These are phyloP conservation scores for Pseudogymnoascus sp. DNA, from an alignment of 2,329 filamentous ascomycete genomes.

Conservation along the genomic window DNA sequence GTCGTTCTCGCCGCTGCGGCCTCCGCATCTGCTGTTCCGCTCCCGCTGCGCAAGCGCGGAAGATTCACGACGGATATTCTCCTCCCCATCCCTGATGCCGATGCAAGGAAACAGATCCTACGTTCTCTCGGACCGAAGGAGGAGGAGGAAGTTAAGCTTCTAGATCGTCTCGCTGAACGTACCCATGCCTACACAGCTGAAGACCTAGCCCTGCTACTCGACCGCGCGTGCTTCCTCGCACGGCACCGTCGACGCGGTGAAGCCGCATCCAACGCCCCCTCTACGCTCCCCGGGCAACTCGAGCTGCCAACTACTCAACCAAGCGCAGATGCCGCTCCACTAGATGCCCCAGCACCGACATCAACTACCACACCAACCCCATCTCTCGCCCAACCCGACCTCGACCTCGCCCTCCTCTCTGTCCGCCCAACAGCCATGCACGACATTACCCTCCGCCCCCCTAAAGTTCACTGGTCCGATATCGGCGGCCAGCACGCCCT, in stretches of 20 bases:
- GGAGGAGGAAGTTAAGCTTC: constrained; percentile 34
- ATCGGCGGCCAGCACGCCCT: constrained; percentile 78
- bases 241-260: constrained; percentile 19
- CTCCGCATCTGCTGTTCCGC: constrained; percentile 63
- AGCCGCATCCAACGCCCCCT: background rate
- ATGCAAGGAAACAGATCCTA: constrained; percentile 66
- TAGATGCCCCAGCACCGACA: background rate
- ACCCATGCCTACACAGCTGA: constrained; percentile 83
- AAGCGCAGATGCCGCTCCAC: background rate
- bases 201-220: constrained; percentile 62
- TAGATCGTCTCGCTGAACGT: constrained; percentile 57
- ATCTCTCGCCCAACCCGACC: constrained; percentile 38
- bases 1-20: constrained; percentile 70
- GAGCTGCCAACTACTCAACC: constrained; percentile 7
- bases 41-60: constrained; percentile 54
- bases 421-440: constrained; percentile 81
- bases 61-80: constrained; percentile 61
- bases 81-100: constrained; percentile 66
- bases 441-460: constrained; percentile 81
- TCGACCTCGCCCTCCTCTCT: constrained; percentile 55
- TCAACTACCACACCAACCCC: background rate
- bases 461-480: constrained; percentile 76
- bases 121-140: constrained; percentile 39
- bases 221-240: constrained; percentile 38
- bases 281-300: constrained; percentile 15